Percentiles rank a stretch among this genome's conserved stretches.
phyloP scores from a whole-genome alignment of 2,329 filamentous ascomycete genomes.

The Microcyclospora tardicrescens region DNA sequence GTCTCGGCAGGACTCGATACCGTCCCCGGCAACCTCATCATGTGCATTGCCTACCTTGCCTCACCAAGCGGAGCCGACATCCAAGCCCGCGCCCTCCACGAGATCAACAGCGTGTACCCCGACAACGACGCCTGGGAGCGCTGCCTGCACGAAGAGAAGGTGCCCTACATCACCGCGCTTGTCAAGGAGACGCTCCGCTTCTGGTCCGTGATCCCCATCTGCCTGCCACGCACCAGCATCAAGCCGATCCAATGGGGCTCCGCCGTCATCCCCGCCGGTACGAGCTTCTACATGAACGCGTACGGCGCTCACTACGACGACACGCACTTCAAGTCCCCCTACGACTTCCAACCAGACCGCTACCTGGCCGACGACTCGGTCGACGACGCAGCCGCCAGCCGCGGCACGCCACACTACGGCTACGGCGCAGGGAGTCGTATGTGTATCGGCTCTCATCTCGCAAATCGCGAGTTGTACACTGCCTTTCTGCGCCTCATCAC shows the following conservation, averaged over 20 bases:
- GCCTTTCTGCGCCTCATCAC: slow-evolving; percentile 37
- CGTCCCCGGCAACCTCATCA: slow-evolving; percentile 65
- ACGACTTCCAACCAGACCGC: slow-evolving; percentile 55
- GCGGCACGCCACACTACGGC: slow-evolving; percentile 36
- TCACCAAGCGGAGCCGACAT: slow-evolving; percentile 54
- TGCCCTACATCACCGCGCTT: slow-evolving; percentile 63
- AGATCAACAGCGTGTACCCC: slow-evolving; percentile 60
- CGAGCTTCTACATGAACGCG: slow-evolving; percentile 70
- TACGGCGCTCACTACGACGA: slow-evolving; percentile 64
- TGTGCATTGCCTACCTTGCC: slow-evolving; percentile 66
- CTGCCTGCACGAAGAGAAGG: slow-evolving; percentile 60
- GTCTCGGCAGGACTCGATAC: slow-evolving; percentile 72
- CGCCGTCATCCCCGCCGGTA: slow-evolving; percentile 56
- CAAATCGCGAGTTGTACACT: slow-evolving; percentile 30
- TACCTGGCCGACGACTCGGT: slow-evolving; percentile 44
- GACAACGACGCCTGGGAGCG: slow-evolving; percentile 63
- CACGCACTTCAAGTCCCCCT: slow-evolving; percentile 50
- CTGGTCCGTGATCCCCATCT: slow-evolving; percentile 70
- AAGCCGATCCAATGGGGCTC: slow-evolving; percentile 59
- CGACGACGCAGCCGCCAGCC: slow-evolving; percentile 24
- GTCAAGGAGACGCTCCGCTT: slow-evolving; percentile 68
- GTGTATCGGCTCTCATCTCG: slow-evolving; percentile 29
- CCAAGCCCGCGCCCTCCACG: slow-evolving; percentile 54
- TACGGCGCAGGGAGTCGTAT: slow-evolving; percentile 34
- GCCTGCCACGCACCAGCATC: slow-evolving; percentile 57